phyloP scores from a whole-genome alignment of 2,329 filamentous ascomycete genomes.

The Paecilomyces fulvus region DNA sequence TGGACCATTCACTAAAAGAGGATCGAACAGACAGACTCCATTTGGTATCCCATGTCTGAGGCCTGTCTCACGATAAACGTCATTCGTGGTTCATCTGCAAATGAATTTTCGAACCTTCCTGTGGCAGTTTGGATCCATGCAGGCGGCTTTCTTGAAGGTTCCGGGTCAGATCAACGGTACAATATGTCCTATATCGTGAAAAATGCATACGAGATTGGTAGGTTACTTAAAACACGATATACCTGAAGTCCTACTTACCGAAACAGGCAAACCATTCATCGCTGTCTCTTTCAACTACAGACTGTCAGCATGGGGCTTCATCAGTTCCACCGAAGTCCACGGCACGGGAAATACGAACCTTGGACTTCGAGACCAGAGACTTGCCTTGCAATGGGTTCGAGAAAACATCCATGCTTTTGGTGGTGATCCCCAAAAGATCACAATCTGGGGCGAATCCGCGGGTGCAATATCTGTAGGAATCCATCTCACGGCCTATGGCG shows the following conservation, averaged over 20 bases:
- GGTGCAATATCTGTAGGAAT: conserved; percentile 43
- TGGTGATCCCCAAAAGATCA: conserved; percentile 26
- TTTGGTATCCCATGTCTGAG: conserved; percentile 36
- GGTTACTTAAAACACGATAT: neutral
- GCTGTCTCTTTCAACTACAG: conserved; percentile 49
- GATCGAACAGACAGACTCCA: conserved; percentile 21
- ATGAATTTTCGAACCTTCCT: conserved; percentile 38
- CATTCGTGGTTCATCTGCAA: conserved; percentile 40
- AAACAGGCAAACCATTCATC: conserved; percentile 41
- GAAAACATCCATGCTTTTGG: conserved; percentile 29
- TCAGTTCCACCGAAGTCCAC: conserved; percentile 39
- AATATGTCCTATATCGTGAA: conserved; percentile 54
- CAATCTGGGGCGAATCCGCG: conserved; percentile 50
- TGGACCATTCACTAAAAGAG: neutral
- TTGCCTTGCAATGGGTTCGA: conserved; percentile 30
- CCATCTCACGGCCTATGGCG: conserved; percentile 47
- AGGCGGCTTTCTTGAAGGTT: conserved; percentile 46
- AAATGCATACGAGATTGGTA: conserved; percentile 41
- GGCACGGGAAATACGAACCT: conserved; percentile 46
- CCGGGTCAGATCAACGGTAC: conserved; percentile 47
- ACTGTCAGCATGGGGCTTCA: conserved; percentile 45
- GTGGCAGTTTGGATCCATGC: conserved; percentile 56
- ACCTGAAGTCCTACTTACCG: neutral
- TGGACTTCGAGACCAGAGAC: conserved; percentile 38
- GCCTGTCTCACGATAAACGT: conserved; percentile 58